Percentiles rank a stretch among this genome's conserved stretches.
phyloP scores from a whole-genome alignment of 345 rosid genomes.

The Cardamine chenopodiifolia region DNA sequence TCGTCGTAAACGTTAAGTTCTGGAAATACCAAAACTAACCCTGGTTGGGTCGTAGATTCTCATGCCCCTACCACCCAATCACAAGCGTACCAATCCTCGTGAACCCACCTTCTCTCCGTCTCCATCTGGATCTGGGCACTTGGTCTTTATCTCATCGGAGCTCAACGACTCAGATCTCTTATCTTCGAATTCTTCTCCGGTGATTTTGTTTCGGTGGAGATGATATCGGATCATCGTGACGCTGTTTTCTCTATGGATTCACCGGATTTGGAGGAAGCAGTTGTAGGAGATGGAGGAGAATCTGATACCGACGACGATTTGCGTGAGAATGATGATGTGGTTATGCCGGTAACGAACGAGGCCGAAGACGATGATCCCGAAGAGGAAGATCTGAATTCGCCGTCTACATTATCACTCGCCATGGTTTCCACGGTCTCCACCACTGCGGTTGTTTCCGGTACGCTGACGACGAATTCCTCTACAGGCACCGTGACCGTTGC shows the following conservation, averaged over 20 bases:
- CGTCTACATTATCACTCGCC: slow-evolving; percentile 47
- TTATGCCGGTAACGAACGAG: slow-evolving; percentile 42
- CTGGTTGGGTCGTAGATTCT: slow-evolving; percentile 30
- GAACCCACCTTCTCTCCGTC: slow-evolving; percentile 22
- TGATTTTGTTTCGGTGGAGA: slow-evolving; percentile 6
- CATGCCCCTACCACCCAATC: slow-evolving; percentile 31
- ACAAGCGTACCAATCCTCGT: slow-evolving; percentile 20
- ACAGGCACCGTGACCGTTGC: slow-evolving; percentile 45
- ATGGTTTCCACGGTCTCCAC: slow-evolving; percentile 31
- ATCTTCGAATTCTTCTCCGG: slow-evolving; percentile 4
- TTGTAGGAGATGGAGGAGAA: slow-evolving; percentile 42
- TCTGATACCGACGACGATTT: slow-evolving; percentile 47
- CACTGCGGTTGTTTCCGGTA: slow-evolving; percentile 29
- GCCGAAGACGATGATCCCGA: slow-evolving; percentile 55
- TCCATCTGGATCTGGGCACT: slow-evolving; percentile 18
- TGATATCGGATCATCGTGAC: slow-evolving; percentile 71
- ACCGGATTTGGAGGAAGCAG: slow-evolving; percentile 59
- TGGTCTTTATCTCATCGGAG: slow-evolving; percentile 9
- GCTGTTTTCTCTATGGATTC: slow-evolving; percentile 56
- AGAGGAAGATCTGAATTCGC: slow-evolving; percentile 59
- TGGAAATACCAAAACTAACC: neutral
- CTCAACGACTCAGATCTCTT: slow-evolving; percentile 16
- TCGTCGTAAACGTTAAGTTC: neutral
- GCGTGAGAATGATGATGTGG: slow-evolving; percentile 48
- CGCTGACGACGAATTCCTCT: slow-evolving; percentile 42